Percentiles rank a stretch among this genome's conserved stretches.
phyloP scores from a whole-genome alignment of 306 rosid genomes.

The Pyrus communis region DNA sequence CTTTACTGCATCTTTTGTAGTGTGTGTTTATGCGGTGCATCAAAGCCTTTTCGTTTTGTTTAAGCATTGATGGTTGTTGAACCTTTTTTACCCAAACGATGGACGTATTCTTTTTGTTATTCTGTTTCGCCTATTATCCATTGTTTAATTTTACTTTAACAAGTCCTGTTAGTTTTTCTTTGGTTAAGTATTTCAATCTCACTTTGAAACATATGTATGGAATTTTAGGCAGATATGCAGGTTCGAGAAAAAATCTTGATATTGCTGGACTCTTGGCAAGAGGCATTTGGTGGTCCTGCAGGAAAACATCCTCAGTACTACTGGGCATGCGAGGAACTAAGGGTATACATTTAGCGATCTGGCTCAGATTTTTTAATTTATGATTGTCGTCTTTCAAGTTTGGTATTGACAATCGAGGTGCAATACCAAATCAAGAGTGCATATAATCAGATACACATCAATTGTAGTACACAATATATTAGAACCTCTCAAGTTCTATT shows the following conservation, averaged over 20 bases:
- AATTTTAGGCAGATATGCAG: slow-evolving; percentile 80
- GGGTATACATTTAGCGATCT: slow-evolving; percentile 32
- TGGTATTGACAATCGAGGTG: neutral
- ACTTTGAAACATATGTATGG: slow-evolving; percentile 7
- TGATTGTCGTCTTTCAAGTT: slow-evolving; percentile 9
- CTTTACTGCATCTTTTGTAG: no score
- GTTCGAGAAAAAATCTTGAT: slow-evolving; percentile 82
- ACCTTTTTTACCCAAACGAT: neutral
- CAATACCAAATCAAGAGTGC: neutral
- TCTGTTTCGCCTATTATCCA: neutral
- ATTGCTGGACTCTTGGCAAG: slow-evolving; percentile 89
- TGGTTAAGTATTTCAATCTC: neutral
- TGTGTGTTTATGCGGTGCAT: neutral
- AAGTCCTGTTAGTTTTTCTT: neutral
- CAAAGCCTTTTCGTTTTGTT: neutral
- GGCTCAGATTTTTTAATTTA: slow-evolving; percentile 4
- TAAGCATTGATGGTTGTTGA: neutral
- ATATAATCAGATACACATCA: neutral
- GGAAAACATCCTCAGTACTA: slow-evolving; percentile 92
- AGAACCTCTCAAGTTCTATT: neutral
- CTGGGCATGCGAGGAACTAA: slow-evolving; percentile 80
- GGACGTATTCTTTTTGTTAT: neutral
- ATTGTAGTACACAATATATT: neutral
- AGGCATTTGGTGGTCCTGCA: slow-evolving; percentile 85
- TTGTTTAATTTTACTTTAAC: neutral